phyloP scores from a whole-genome alignment of 2,329 filamentous ascomycete species.

The Lecanosticta acicola region DNA sequence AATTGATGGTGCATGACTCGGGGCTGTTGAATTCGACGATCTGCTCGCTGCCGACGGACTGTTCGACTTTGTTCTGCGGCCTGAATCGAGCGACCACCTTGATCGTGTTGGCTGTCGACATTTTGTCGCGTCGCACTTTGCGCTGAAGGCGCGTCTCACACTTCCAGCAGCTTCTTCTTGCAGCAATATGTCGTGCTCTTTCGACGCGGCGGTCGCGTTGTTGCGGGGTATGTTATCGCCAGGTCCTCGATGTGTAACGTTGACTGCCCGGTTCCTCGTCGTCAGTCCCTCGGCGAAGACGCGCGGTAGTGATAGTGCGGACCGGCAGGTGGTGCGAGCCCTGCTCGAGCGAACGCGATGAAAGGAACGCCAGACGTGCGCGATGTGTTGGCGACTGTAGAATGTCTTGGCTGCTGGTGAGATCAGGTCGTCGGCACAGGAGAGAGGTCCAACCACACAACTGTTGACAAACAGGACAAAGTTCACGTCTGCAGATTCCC shows the following conservation, averaged over 20 bases:
- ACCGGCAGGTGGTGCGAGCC: neutral
- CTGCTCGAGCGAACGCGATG: neutral
- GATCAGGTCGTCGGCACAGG: neutral
- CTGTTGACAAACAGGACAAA: neutral
- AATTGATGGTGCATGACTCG: constrained; percentile 86
- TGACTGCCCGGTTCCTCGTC: neutral
- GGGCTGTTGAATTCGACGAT: constrained; percentile 85
- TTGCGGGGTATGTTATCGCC: too few species aligned
- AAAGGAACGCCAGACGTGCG: neutral
- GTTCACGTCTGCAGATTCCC: neutral
- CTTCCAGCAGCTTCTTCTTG: neutral
- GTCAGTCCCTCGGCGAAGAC: neutral
- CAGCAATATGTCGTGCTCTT: too few species aligned
- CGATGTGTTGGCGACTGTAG: neutral
- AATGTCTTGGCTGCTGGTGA: neutral
- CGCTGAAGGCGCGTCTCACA: constrained; percentile 12
- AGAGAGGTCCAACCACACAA: too few species aligned
- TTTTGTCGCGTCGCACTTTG: constrained; percentile 11
- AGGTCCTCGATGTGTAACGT: neutral
- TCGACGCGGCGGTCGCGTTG: too few species aligned
- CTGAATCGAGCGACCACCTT: constrained; percentile 94
- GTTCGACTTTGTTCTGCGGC: constrained; percentile 92
- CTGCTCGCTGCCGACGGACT: constrained; percentile 81
- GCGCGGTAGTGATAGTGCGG: neutral
- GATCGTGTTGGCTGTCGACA: constrained; percentile 33